Percentiles rank a stretch among this genome's conserved stretches.
These are phyloP conservation scores for Silene vulgaris DNA, from an alignment of 179 eudicot genomes.

Conservation along the genomic window DNA sequence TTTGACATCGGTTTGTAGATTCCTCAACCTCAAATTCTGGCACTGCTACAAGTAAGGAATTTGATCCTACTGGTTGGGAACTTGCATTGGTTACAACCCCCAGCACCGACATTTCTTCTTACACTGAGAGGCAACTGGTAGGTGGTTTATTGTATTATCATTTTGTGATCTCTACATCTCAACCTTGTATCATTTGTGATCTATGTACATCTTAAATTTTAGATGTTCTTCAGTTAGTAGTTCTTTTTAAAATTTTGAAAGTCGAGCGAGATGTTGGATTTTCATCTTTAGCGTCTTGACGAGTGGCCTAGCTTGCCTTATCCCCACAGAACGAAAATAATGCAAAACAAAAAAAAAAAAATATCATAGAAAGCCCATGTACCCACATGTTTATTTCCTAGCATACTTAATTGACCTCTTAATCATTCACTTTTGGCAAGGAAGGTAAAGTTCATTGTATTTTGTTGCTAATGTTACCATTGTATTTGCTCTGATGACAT, in stretches of 20 bases:
- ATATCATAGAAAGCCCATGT: background rate
- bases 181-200: background rate
- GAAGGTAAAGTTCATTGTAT: background rate
- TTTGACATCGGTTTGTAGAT: conserved; percentile 36
- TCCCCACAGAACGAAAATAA: background rate
- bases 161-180: no score
- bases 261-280: no score
- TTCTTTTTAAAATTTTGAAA: background rate
- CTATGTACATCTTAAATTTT: background rate
- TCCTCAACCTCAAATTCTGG: conserved; percentile 44
- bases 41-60: conserved; percentile 44
- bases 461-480: background rate
- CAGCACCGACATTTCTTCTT: conserved; percentile 63
- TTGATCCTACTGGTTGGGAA: conserved; percentile 87
- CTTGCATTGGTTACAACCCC: conserved; percentile 78
- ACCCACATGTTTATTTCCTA: background rate
- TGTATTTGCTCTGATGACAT: background rate
- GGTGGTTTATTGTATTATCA: conserved; percentile 3
- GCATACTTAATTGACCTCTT: background rate
- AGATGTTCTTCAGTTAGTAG: background rate
- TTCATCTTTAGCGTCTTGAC: background rate
- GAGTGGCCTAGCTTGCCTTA: background rate
- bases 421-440: background rate
- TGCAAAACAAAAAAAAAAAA: background rate
- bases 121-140: conserved; percentile 84